Percentiles rank a stretch among this genome's conserved stretches.
Evolutionary conservation across 2,329 filamentous ascomycete genomes (phyloP).

Genomic region (Xylariales sp.): DNA sequence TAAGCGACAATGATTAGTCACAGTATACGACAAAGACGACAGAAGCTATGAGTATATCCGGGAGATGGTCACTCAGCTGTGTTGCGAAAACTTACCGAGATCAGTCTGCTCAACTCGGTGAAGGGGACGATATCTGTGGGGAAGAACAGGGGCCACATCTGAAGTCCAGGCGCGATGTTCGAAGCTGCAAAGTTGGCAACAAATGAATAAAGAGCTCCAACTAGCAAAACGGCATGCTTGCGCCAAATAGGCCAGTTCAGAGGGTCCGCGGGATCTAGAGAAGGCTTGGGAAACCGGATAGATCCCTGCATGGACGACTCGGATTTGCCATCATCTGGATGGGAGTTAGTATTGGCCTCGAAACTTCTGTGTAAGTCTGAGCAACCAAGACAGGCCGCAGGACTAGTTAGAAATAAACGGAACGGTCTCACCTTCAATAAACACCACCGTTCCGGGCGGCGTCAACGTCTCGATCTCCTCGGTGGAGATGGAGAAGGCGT

Average conservation of each 20-base stretch:
- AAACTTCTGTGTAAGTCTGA: not conserved
- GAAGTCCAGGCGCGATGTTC: conserved; percentile 26
- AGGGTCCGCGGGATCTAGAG: conserved; percentile 28
- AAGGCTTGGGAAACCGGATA: conserved; percentile 18
- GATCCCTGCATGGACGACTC: too few species aligned
- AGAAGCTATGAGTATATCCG: too few species aligned
- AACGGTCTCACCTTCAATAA: not conserved
- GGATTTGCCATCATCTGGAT: too few species aligned
- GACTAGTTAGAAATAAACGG: not conserved
- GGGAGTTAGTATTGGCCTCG: not conserved
- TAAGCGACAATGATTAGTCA: not conserved
- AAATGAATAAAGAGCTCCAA: conserved; percentile 28
- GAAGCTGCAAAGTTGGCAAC: conserved; percentile 26
- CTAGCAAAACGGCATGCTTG: conserved; percentile 22
- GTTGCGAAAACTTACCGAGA: conserved; percentile 20
- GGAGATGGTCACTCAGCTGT: not conserved
- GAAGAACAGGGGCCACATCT: conserved; percentile 26
- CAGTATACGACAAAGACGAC: too few species aligned
- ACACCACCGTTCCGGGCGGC: conserved; percentile 11
- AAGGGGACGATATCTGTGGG: conserved; percentile 16
- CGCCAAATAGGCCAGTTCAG: conserved; percentile 28
- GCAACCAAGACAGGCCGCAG: too few species aligned
- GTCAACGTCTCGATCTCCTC: conserved; percentile 11
- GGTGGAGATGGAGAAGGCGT: conserved; percentile 15
- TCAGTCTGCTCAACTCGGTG: conserved; percentile 22